Conservation (phyloP, 169 alveolate species). For the Eimeria zaria region DNA sequence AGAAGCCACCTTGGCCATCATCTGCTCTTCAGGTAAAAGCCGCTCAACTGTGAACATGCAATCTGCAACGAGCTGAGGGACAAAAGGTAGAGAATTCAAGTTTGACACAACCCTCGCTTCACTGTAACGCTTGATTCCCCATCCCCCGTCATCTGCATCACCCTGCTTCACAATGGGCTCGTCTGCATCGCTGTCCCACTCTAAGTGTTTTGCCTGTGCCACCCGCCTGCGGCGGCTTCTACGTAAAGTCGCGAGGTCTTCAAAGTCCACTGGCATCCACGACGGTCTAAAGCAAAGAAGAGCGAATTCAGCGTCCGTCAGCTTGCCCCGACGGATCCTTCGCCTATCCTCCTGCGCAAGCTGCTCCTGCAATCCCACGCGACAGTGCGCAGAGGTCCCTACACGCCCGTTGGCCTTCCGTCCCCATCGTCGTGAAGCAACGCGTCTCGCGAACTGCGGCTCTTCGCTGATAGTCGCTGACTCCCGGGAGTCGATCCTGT, state of each 20-base stretch:
- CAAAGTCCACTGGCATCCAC: conserved; percentile 75
- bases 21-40: conserved; percentile 90
- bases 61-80: conserved; percentile 87
- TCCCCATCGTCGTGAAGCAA: conserved; percentile 37
- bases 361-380: conserved; percentile 75
- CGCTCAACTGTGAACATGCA: conserved; percentile 90
- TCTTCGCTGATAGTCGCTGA: background rate
- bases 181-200: conserved; percentile 84
- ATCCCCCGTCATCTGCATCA: conserved; percentile 55
- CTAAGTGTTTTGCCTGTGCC: conserved; percentile 81
- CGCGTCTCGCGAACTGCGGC: conserved; percentile 37
- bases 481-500: conserved; percentile 1
- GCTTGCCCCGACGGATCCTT: conserved; percentile 81
- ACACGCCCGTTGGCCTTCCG: conserved; percentile 11
- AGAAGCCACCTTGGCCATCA: conserved; percentile 90
- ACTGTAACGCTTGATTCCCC: conserved; percentile 67
- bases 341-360: conserved; percentile 72
- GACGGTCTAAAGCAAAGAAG: conserved; percentile 70
- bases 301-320: conserved; percentile 83
- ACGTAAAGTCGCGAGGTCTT: conserved; percentile 60
- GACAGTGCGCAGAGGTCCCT: conserved; percentile 47
- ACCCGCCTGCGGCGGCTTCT: conserved; percentile 60
- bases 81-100: conserved; percentile 86
- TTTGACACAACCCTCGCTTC: conserved; percentile 84
- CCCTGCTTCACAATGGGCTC: conserved; percentile 61